These are phyloP conservation scores for Neurospora sublineolata DNA, from an alignment of 495 filamentous ascomycete species.

Conservation along the genomic window DNA sequence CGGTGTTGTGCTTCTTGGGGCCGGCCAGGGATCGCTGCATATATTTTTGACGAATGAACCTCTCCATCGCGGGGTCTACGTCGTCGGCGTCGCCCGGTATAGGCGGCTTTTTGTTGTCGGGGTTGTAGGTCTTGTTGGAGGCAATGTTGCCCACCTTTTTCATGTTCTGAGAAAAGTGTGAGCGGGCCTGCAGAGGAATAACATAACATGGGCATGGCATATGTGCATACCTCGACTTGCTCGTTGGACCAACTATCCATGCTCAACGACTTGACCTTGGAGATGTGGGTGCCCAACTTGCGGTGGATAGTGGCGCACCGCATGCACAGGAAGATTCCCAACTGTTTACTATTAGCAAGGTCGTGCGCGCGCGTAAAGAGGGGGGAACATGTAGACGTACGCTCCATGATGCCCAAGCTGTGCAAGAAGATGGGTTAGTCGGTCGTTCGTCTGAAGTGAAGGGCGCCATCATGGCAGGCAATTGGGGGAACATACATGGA, in stretches of 20 bases:
- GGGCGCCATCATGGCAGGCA: background rate
- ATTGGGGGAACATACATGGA: conserved; percentile 56
- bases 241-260: conserved; percentile 96
- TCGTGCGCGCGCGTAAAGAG: background rate
- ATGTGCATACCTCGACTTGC: conserved; percentile 72
- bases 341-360: conserved; percentile 34
- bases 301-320: conserved; percentile 92
- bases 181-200: background rate
- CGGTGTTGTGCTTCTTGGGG: conserved; percentile 30
- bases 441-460: background rate
- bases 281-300: conserved; percentile 93
- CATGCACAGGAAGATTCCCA: conserved; percentile 96
- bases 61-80: conserved; percentile 83
- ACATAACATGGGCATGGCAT: background rate
- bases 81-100: conserved; percentile 85
- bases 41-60: conserved; percentile 90
- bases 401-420: conserved; percentile 98
- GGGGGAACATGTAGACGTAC: conserved; percentile 45
- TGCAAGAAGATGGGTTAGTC: conserved; percentile 13
- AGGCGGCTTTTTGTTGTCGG: conserved; percentile 64
- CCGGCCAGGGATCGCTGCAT: conserved; percentile 38
- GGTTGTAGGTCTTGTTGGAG: conserved; percentile 82
- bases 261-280: conserved; percentile 93
- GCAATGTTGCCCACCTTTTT: conserved; percentile 73
- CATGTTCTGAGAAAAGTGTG: conserved; percentile 59